Evolutionary conservation across 2,329 filamentous ascomycete species (phyloP), one percentile per base, ranked within the genome.

Genomic region (Penicillium sp.): DNA sequence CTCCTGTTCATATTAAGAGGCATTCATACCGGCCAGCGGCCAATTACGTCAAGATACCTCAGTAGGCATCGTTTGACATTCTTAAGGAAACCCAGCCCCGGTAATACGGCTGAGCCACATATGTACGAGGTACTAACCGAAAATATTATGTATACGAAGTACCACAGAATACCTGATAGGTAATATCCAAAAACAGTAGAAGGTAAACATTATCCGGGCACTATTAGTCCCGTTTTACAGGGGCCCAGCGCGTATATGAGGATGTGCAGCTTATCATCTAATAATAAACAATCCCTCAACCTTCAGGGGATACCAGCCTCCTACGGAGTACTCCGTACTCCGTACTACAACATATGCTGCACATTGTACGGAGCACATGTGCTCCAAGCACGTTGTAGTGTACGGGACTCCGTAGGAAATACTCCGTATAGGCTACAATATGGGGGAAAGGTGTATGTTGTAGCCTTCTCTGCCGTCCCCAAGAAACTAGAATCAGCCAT

Each of bases 181-280:
- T 23, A 23, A 6, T 30, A 2, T 8, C 29, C 32, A 3, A 34
- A 13, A 13, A n/a, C 16, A 14, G 29, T 41, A 34, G 34, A 19
- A 23, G 27, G 14, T 53, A 53, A 45, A 30, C 19, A 13, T 11
- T 7, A 34, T 14, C n/a, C 8, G 6, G n/a, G 19, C 23, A 26
- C 53, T 38, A 47, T 29, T 34, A 18, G 44, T 9, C 32, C 40
- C 4, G 29, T 52, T 44, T 13, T 27, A 43, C n/a, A 41, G 11
- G 52, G 56, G 49, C 27, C 46, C 57, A 40, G 57, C 55, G 57
- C 51, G 26, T 57, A 58, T 38, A 57, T 56, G 44, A 57, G 51
- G 53, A 61, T 55, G 41, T 57, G 47, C 61, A 60, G 40, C 4
- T 7, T 27, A 52, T 51, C 47, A 44, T 26, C 32, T 19, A 45